These are phyloP conservation scores for Nigrograna mackinnonii DNA, from an alignment of 2,329 filamentous ascomycete species.

Conservation along the genomic window DNA sequence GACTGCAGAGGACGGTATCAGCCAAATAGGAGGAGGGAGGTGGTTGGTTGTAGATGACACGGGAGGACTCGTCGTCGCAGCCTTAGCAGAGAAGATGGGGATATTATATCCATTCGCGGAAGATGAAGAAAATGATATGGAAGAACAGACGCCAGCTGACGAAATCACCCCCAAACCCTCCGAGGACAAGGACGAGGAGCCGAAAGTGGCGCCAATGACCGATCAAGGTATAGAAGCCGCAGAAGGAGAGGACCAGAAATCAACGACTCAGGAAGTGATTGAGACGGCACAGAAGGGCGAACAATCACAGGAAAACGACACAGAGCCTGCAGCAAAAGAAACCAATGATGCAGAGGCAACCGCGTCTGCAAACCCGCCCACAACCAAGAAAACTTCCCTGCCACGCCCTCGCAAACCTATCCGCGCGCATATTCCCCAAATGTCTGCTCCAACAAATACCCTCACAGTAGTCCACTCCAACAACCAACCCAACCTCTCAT, in stretches of 20 bases:
- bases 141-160: slow-evolving; percentile 17
- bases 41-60: slow-evolving; percentile 90
- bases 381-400: slow-evolving; percentile 7
- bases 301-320: not conserved
- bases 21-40: slow-evolving; percentile 56
- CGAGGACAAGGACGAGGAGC: slow-evolving; percentile 1
- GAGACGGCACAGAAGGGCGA: too few species aligned
- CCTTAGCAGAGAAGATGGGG: slow-evolving; percentile 87
- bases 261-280: not conserved
- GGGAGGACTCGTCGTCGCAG: slow-evolving; percentile 77
- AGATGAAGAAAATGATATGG: slow-evolving; percentile 26
- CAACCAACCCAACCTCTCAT: slow-evolving; percentile 82
- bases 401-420: slow-evolving; percentile 28
- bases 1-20: slow-evolving; percentile 32
- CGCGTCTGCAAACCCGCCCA: not conserved
- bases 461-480: slow-evolving; percentile 81
- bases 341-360: not conserved
- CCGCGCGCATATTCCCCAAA: slow-evolving; percentile 50
- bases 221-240: too few species aligned
- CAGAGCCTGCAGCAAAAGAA: not conserved
- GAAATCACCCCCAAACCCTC: slow-evolving; percentile 11
- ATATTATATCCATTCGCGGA: slow-evolving; percentile 63
- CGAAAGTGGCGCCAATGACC: too few species aligned
- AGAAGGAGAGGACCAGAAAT: not conserved
- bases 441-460: slow-evolving; percentile 72